These are phyloP conservation scores for Candida golubevii DNA, from an alignment of 805 yeast species.

Conservation along the genomic window DNA sequence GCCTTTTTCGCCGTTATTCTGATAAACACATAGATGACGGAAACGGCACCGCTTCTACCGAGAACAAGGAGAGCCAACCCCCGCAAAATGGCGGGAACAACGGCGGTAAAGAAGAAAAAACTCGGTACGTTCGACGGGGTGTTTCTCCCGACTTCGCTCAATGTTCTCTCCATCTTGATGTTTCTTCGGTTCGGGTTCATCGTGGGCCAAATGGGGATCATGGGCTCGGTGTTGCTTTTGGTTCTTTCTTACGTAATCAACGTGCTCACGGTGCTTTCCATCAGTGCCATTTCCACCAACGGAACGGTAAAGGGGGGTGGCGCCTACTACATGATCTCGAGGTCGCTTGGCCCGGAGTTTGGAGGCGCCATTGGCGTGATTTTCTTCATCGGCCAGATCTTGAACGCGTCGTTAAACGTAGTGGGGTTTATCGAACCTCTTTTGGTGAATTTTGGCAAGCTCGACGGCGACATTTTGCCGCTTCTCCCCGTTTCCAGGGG, in stretches of 20 bases:
- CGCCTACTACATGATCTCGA: constrained; percentile 93
- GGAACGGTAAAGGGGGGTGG: constrained; percentile 99
- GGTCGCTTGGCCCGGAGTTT: constrained; percentile 95
- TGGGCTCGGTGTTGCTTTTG: constrained; percentile 69
- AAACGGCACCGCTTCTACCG: constrained; percentile 18
- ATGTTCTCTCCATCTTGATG: constrained; percentile 91
- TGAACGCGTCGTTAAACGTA: constrained; percentile 88
- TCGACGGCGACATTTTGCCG: constrained; percentile 50
- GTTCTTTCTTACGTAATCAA: constrained; percentile 75
- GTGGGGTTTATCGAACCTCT: constrained; percentile 94
- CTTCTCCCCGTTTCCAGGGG: constrained; percentile 67
- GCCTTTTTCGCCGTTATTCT: too few species aligned
- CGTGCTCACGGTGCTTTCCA: constrained; percentile 78
- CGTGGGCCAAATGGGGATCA: constrained; percentile 87
- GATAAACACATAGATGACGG: constrained; percentile 8
- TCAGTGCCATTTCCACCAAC: constrained; percentile 94
- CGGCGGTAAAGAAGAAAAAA: constrained; percentile 30
- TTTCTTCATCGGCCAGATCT: constrained; percentile 89
- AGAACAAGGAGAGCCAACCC: not conserved
- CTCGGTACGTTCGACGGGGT: constrained; percentile 85
- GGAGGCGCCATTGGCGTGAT: constrained; percentile 97
- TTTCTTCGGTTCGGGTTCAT: constrained; percentile 93
- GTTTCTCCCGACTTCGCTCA: constrained; percentile 87
- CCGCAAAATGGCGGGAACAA: not conserved
- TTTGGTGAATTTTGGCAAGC: constrained; percentile 66